Conservation (phyloP, 352 stramenopile species). For the Globisporangium yorkense region DNA sequence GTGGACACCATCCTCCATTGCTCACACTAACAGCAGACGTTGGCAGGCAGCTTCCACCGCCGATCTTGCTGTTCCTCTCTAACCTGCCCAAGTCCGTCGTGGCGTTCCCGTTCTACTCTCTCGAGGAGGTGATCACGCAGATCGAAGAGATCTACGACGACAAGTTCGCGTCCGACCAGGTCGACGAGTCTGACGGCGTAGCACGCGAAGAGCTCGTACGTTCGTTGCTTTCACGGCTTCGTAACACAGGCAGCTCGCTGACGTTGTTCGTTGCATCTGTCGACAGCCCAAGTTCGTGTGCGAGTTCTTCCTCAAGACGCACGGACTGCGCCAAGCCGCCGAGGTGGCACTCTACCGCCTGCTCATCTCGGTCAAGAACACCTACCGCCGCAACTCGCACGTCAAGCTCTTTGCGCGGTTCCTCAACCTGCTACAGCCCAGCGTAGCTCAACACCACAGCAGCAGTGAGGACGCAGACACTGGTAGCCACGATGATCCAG, state of each 20-base stretch:
- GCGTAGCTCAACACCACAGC: not conserved
- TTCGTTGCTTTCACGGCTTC: not conserved
- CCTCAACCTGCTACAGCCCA: constrained; percentile 30
- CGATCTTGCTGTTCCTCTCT: constrained; percentile 55
- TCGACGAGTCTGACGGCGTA: constrained; percentile 55
- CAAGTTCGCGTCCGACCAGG: constrained; percentile 57
- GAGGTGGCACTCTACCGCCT: constrained; percentile 68
- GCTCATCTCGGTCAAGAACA: constrained; percentile 61
- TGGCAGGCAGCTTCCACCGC: constrained; percentile 36
- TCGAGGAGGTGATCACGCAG: constrained; percentile 39
- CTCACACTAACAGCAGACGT: not conserved
- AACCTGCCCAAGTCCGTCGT: constrained; percentile 69
- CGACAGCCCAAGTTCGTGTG: constrained; percentile 56
- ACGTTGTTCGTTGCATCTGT: not conserved
- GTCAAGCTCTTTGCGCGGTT: constrained; percentile 69
- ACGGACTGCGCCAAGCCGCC: constrained; percentile 50
- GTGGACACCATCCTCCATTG: no score
- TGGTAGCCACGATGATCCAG: not conserved
- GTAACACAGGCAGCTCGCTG: not conserved
- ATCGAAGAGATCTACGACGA: constrained; percentile 78
- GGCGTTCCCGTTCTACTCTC: constrained; percentile 57
- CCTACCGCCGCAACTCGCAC: constrained; percentile 38
- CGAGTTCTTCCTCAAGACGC: constrained; percentile 70
- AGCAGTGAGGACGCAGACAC: not conserved
- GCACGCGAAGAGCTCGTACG: constrained; percentile 45